Conservation (phyloP, 345 rosid species). For the Hirschfeldia incana region DNA sequence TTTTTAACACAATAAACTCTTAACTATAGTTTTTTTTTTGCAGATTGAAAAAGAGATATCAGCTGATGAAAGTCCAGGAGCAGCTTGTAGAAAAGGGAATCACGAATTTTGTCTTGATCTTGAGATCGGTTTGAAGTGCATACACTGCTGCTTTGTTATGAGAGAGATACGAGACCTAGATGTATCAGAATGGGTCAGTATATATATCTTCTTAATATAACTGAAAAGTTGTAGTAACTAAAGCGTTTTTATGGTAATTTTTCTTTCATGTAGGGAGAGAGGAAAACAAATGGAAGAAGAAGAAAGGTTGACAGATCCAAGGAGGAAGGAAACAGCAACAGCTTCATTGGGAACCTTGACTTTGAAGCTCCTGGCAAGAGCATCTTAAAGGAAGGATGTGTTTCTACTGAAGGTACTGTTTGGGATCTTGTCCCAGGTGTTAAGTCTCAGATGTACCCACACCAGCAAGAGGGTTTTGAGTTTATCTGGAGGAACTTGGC, state of each 20-base stretch:
- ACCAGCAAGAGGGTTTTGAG: slow-evolving; percentile 77
- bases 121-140: slow-evolving; percentile 54
- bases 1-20: background rate
- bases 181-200: slow-evolving; percentile 20
- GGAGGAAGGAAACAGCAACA: slow-evolving; percentile 32
- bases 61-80: slow-evolving; percentile 17
- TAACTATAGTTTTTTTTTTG: background rate
- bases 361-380: slow-evolving; percentile 14
- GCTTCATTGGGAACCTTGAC: slow-evolving; percentile 10
- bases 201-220: slow-evolving; percentile 19
- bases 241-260: slow-evolving; percentile 18
- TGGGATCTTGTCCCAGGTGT: slow-evolving; percentile 72
- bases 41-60: slow-evolving; percentile 25
- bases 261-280: slow-evolving; percentile 30
- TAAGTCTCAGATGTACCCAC: slow-evolving; percentile 51
- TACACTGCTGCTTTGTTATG: slow-evolving; percentile 41
- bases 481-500: slow-evolving; percentile 76
- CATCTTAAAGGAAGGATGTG: slow-evolving; percentile 14
- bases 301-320: slow-evolving; percentile 16
- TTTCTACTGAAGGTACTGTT: slow-evolving; percentile 49
- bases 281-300: slow-evolving; percentile 21
- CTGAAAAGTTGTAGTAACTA: background rate
- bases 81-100: slow-evolving; percentile 37
- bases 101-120: slow-evolving; percentile 47
- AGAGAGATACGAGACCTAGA: slow-evolving; percentile 40